These are phyloP conservation scores for Cystoderma amianthinum DNA, from an alignment of 768 basidiomycete genomes.

Conservation along the genomic window DNA sequence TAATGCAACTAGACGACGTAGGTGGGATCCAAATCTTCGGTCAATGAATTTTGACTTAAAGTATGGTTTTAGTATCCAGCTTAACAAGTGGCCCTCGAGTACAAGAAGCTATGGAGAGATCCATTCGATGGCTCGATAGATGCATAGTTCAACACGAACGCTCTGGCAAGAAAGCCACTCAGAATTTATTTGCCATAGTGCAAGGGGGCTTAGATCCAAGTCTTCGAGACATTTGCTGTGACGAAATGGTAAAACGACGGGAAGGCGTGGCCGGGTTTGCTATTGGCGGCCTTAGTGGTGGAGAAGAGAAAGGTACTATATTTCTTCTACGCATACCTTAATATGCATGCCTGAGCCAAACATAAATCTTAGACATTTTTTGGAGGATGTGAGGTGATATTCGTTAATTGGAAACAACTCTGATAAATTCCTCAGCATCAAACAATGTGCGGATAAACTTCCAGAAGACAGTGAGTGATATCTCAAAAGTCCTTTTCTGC, in stretches of 20 bases:
- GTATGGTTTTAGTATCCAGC: conserved; percentile 53
- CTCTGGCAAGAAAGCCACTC: conserved; percentile 55
- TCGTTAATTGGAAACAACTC: background rate
- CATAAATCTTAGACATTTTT: conserved; percentile 78
- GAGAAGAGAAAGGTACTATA: conserved; percentile 77
- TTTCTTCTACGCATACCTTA: background rate
- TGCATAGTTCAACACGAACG: conserved; percentile 72
- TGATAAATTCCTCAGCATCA: conserved; percentile 44
- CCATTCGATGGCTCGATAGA: conserved; percentile 85
- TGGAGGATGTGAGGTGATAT: conserved; percentile 82
- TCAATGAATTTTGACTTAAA: conserved; percentile 1
- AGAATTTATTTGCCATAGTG: conserved; percentile 89
- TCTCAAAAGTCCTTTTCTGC: background rate
- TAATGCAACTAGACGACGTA: conserved; percentile 93
- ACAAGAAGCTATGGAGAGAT: conserved; percentile 82
- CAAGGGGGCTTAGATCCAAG: conserved; percentile 77
- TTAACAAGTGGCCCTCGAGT: conserved; percentile 77
- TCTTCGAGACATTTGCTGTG: conserved; percentile 70
- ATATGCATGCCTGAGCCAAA: too few relatives aligned
- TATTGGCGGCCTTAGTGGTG: conserved; percentile 86
- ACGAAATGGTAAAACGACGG: conserved; percentile 75
- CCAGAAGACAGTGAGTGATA: conserved; percentile 64
- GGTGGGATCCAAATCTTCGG: conserved; percentile 37
- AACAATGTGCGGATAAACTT: conserved; percentile 72
- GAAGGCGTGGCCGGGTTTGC: conserved; percentile 84